Base-by-base conservation (phyloP, 78 protist species). In the Parvularia atlantis region DNA sequence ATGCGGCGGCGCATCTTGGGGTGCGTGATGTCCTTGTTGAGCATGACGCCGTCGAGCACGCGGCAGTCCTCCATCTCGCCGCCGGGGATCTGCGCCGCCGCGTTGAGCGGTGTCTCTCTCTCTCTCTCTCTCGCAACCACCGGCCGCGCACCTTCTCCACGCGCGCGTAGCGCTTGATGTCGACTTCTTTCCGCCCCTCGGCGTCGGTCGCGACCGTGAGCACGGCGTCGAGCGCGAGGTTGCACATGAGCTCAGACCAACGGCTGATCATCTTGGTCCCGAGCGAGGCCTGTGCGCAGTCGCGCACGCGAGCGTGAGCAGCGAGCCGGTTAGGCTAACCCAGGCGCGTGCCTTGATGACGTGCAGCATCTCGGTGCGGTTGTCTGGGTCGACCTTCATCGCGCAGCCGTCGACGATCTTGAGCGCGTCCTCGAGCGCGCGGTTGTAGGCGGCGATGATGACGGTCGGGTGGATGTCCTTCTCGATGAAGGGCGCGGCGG, bases 11-110 rank as follows among this genome's bases (percentile, higher is more conserved):
- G 80, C 99, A 97, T 96, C 78, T 84, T 81, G 28, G 95, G 77
- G 80, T 98, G 99, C 9, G 87, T 86, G 50, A 95, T 80, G 65
- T 98, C 99, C 86, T 98, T 98, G 95, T 95, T 94, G 58, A 96
- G 33, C 87, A 95, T 84, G 22, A 96, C 96, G 26, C 99, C 99
- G 28, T 43, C 63, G 48, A 98, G 85, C 28, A 96, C 98, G 37
- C 57, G 43, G 36, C 89, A 86, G 44, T 95, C 96, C 30, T 82
- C 82, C 40, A 95, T 68, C 50, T 89, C 88, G 16, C 99, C 99
- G 41, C 99, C 99, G 26, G 99, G 98, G 61, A 96, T 90, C 87
- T 74, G 56, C 19, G 11, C 28, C 22, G 1, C 28, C n/a, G n/a
- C n/a, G n/a, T n/a, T n/a, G n/a, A n/a, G n/a, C n/a, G n/a, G n/a